Percentiles rank a stretch among this genome's conserved stretches.
Evolutionary conservation across 345 rosid genomes (phyloP).

Genomic region (Litchi chinensis): DNA sequence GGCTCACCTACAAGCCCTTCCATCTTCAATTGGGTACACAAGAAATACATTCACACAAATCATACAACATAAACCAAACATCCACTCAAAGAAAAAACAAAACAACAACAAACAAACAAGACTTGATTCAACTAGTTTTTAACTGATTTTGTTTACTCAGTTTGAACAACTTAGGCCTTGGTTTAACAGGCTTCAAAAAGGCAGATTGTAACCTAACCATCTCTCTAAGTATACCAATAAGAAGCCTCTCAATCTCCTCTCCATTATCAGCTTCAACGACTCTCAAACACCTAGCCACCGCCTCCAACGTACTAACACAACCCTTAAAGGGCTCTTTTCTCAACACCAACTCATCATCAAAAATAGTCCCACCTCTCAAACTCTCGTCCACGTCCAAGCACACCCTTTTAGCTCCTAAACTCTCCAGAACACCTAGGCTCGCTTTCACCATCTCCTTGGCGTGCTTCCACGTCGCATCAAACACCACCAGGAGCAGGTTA

Average conservation of each 20-base stretch:
- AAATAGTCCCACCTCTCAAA: conserved; percentile 66
- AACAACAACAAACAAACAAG: neutral
- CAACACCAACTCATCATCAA: conserved; percentile 63
- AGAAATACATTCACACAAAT: no score
- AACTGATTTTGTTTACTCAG: conserved; percentile 31
- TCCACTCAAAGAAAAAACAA: neutral
- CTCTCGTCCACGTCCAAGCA: conserved; percentile 68
- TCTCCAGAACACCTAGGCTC: conserved; percentile 60
- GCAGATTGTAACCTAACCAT: conserved; percentile 76
- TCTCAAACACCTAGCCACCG: conserved; percentile 78
- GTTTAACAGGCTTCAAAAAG: conserved; percentile 69
- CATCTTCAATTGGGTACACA: no score
- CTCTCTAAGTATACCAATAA: conserved; percentile 72
- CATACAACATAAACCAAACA: neutral
- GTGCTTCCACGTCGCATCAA: conserved; percentile 93
- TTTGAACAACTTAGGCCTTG: conserved; percentile 63
- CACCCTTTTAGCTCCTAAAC: conserved; percentile 56
- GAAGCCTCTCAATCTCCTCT: conserved; percentile 48
- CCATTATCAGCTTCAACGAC: conserved; percentile 60
- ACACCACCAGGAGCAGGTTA: conserved; percentile 50
- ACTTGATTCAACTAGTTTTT: neutral
- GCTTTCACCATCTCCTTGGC: conserved; percentile 90
- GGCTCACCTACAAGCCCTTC: no score
- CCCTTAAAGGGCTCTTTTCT: conserved; percentile 87
- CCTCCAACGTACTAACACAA: conserved; percentile 81